phyloP scores from a whole-genome alignment of 768 basidiomycete genomes.

The Lentinula edodes region DNA sequence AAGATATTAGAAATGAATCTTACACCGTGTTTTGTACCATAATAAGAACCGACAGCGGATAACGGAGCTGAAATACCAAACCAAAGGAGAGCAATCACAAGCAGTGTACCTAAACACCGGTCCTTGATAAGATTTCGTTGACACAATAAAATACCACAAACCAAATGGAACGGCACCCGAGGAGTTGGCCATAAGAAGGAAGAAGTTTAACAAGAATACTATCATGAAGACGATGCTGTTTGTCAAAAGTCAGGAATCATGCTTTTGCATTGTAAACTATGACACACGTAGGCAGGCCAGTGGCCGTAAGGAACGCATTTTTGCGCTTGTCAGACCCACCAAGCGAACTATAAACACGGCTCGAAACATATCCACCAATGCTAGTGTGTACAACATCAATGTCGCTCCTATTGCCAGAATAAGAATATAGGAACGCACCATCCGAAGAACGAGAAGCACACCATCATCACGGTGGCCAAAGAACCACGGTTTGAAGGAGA shows the following conservation, averaged over 20 bases:
- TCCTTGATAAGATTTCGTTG: background rate
- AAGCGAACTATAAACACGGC: slow-evolving; percentile 73
- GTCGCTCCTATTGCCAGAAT: background rate
- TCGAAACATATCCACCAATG: slow-evolving; percentile 85
- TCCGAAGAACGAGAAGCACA: slow-evolving; percentile 93
- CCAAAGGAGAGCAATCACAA: slow-evolving; percentile 82
- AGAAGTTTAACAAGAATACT: slow-evolving; percentile 88
- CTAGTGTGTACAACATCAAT: slow-evolving; percentile 29
- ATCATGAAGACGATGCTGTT: slow-evolving; percentile 73
- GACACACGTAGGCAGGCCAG: slow-evolving; percentile 78
- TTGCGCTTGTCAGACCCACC: slow-evolving; percentile 74
- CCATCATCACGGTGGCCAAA: slow-evolving; percentile 89
- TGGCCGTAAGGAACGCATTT: slow-evolving; percentile 85
- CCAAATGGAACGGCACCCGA: slow-evolving; percentile 97
- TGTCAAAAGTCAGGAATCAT: slow-evolving; percentile 7
- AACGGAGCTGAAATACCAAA: slow-evolving; percentile 92
- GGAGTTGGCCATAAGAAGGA: slow-evolving; percentile 78
- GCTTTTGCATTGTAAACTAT: background rate
- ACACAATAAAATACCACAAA: slow-evolving; percentile 19
- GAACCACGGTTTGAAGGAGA: slow-evolving; percentile 95
- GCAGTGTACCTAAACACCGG: slow-evolving; percentile 62
- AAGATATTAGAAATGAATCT: slow-evolving; percentile 16
- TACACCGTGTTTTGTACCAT: slow-evolving; percentile 84
- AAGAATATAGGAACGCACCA: slow-evolving; percentile 36
- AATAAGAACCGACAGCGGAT: slow-evolving; percentile 80